Evolutionary conservation across 2,329 filamentous ascomycete species (phyloP), one percentile per base, ranked within the genome.

Genomic region (Aspergillus brasiliensis): DNA sequence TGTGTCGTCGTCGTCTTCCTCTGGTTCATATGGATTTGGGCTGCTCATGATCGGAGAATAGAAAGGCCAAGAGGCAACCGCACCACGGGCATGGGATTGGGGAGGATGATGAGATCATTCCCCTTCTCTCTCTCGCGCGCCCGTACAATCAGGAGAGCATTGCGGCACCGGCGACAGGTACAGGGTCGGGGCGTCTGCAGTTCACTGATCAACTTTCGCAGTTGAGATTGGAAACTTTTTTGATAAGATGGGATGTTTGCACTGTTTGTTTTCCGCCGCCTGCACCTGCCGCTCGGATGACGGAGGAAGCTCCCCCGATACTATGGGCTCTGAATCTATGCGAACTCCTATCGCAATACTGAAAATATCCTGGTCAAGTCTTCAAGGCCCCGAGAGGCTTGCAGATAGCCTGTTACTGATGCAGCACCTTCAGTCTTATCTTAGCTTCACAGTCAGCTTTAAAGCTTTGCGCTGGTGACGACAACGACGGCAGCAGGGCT

Each of bases 31-130:
- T 58, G 64, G 61, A 57, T 67, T 70, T 59, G 72, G 68, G 62
- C 67, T 75, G 74, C 74, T 77, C 75, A 78, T 78, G 54, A 63
- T 75, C 59, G 66, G 62, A 63, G 73, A 67, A 91, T 90, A 57
- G 82, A 72, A n/a, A 81, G 62, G 48, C 78, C 67, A 51, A 79
- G 76, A 66, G 82, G 62, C 37, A 58, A 59, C 62, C 63, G 62
- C 67, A 66, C 67, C 65, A 61, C 47, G 62, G 56, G 59, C 68
- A 68, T 69, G 57, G 64, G 63, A 52, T 59, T 38, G 27, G 48
- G 56, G 42, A 28, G 46, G 53, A 51, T 51, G 61, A 38, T 55
- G 59, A 63, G 49, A 65, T 63, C 72, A 75, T 75, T 61, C 69
- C 69, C 60, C 57, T 42, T 42, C 31, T 49, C 31, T 42, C 40